Conservation (phyloP, 2,329 filamentous ascomycete genomes). For the Aspergillus sp. region DNA sequence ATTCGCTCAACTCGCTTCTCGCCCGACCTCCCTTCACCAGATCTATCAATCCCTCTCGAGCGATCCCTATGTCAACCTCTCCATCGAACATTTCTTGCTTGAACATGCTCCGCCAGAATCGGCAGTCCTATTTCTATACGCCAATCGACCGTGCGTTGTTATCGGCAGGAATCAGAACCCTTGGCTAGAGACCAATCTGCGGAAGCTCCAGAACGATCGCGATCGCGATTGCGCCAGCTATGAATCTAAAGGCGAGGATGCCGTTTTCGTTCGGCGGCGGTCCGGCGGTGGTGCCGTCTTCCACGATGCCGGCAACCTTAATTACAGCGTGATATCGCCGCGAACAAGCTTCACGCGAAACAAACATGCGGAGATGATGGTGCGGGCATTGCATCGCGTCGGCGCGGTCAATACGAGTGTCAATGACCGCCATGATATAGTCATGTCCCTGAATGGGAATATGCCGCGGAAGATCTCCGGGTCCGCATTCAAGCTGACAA, state of each 20-base stretch:
- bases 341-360: slow-evolving; percentile 77
- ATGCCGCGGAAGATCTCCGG: slow-evolving; percentile 80
- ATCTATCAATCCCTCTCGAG: slow-evolving; percentile 71
- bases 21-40: slow-evolving; percentile 54
- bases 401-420: slow-evolving; percentile 66
- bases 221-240: slow-evolving; percentile 21
- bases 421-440: slow-evolving; percentile 92
- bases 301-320: slow-evolving; percentile 90
- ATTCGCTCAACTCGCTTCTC: slow-evolving; percentile 41
- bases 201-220: slow-evolving; percentile 56
- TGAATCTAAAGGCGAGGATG: slow-evolving; percentile 36
- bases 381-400: slow-evolving; percentile 69
- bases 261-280: slow-evolving; percentile 76
- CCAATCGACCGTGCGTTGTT: slow-evolving; percentile 84
- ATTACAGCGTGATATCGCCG: slow-evolving; percentile 90
- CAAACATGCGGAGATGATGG: slow-evolving; percentile 90
- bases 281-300: slow-evolving; percentile 93
- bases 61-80: slow-evolving; percentile 87
- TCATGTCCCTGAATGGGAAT: slow-evolving; percentile 61
- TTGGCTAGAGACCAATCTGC: slow-evolving; percentile 86
- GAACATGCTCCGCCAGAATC: slow-evolving; percentile 73
- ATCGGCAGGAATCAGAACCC: slow-evolving; percentile 98
- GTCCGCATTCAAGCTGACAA: slow-evolving; percentile 91
- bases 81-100: slow-evolving; percentile 89
- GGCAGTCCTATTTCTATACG: slow-evolving; percentile 82